Evolutionary conservation across 352 stramenopile species (phyloP), one percentile per base, ranked within the genome.

Genomic region (Pythium rhizo-oryzae): DNA sequence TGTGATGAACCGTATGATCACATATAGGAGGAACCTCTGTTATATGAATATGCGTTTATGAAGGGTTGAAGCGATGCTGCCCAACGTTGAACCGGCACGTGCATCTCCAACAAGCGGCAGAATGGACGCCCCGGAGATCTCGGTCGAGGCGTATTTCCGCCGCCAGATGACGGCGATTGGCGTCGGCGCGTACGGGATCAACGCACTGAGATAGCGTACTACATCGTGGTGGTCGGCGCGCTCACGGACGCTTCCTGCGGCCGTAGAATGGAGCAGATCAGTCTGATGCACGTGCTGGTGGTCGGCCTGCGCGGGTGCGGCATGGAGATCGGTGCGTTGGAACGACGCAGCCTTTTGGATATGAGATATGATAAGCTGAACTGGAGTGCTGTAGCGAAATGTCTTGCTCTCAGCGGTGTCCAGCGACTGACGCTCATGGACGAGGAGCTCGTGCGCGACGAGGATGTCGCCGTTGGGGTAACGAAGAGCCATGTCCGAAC

Each of bases 341-440:
- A 44, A 5, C 6, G 6, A 9, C 24, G 12, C 13, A 57, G 23
- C 4, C 41, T 33, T 6, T 33, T 33, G 28, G 28, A 6, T 6
- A 56, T n/a, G 21, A n/a, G 47, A 30, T n/a, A 33, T 30, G 3
- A 19, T 8, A 16, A 16, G 24, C 21, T 41, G 8, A 39, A 9
- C 15, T 18, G 25, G 4, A 13, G 37, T 37, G 44, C 4, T 46
- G 33, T 30, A 84, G 76, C 75, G 52, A 82, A 81, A 46, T 82
- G 72, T 35, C 55, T 84, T 11, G 62, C 69, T 19, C 23, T 80
- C n/a, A 71, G 66, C 49, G 76, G 78, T 11, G 50, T 79, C 24
- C 75, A 78, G 66, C 57, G 69, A 4, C 67, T 86, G 33, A 83
- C 74, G 37, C 67, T 86, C 6, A 63, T 79, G 66, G 78, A 84